Conservation (phyloP, 257 asterid genomes). For the Solanum sparsipilum region DNA sequence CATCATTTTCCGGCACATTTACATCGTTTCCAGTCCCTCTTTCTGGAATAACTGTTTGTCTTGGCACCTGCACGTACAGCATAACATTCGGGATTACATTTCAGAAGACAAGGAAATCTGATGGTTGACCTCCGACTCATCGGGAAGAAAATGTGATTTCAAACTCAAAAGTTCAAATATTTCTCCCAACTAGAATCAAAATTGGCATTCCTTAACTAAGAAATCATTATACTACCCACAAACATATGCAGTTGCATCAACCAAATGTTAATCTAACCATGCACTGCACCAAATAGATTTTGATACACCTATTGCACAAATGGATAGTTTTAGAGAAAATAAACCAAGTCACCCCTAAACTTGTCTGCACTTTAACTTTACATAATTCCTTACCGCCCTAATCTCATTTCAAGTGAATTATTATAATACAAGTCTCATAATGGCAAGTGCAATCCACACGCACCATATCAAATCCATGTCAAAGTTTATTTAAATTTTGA, state of each 20-base stretch:
- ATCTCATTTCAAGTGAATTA: background rate
- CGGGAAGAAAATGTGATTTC: background rate
- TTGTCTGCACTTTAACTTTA: background rate
- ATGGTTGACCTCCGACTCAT: background rate
- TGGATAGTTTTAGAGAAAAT: background rate
- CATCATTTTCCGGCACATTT: slow-evolving; percentile 73
- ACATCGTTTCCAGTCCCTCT: slow-evolving; percentile 40
- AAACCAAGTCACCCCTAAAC: background rate
- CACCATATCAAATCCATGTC: background rate
- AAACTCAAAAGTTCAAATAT: background rate
- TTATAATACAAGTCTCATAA: background rate
- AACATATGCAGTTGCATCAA: background rate
- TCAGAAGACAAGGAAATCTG: background rate
- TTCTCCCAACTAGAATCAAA: background rate
- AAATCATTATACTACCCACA: background rate
- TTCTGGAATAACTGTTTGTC: slow-evolving; percentile 4
- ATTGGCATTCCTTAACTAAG: background rate
- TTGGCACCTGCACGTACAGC: slow-evolving; percentile 23
- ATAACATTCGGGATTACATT: background rate
- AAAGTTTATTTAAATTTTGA: background rate
- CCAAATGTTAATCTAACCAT: background rate
- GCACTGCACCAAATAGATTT: background rate
- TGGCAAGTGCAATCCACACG: background rate
- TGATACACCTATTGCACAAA: background rate
- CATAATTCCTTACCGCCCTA: background rate